phyloP scores from a whole-genome alignment of 148 eudicot genomes.

The Vaccinium corymbosum region DNA sequence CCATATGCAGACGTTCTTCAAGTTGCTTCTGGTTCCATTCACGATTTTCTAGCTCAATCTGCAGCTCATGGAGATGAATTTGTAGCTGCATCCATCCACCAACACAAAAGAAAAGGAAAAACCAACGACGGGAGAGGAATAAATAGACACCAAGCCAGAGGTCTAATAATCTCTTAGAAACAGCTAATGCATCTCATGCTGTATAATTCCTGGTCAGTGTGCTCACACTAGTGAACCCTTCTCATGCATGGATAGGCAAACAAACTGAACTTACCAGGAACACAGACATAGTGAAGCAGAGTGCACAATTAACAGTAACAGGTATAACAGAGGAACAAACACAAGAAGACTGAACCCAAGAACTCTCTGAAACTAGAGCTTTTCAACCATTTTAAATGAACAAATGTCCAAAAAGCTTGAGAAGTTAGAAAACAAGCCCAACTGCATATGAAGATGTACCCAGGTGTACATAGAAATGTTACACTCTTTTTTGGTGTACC shows the following conservation, averaged over 20 bases:
- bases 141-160: neutral
- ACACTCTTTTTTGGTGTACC: too few relatives aligned
- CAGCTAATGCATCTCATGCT: neutral
- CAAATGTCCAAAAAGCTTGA: neutral
- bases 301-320: neutral
- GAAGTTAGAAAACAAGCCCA: neutral
- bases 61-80: constrained; percentile 53
- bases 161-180: neutral
- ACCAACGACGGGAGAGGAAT: neutral
- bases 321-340: neutral
- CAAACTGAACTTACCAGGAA: neutral
- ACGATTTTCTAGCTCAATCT: constrained; percentile 51
- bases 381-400: neutral
- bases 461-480: too few relatives aligned
- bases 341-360: neutral
- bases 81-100: constrained; percentile 44
- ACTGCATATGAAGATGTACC: neutral
- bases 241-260: neutral
- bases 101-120: neutral
- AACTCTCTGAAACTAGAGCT: neutral
- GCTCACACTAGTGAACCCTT: neutral
- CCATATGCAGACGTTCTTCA: constrained; percentile 37
- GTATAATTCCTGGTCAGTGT: neutral
- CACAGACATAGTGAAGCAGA: neutral
- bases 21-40: constrained; percentile 54